A percentile compares a stretch with the other conserved stretches of the same genome.
phyloP scores from a whole-genome alignment of 2,329 filamentous ascomycete genomes.

The Fusarium fujikuroi region DNA sequence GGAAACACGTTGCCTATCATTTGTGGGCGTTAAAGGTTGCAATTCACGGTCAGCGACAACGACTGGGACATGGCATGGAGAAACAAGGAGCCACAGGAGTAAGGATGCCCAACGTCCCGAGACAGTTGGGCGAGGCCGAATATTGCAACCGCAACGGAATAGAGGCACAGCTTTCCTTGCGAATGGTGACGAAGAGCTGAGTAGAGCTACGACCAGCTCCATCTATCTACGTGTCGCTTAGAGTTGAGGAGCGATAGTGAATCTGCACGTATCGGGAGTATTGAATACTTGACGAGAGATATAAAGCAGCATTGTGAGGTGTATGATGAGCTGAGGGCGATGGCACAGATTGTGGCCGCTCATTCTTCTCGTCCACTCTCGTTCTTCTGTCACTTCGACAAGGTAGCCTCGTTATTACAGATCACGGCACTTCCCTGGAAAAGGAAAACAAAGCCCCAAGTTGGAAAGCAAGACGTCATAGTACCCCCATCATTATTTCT shows the following conservation, averaged over 20 bases:
- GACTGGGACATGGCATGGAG: slow-evolving; percentile 31
- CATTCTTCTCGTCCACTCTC: slow-evolving; percentile 22
- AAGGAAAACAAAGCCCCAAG: slow-evolving; percentile 10
- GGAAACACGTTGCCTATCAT: slow-evolving; percentile 44
- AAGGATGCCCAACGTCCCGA: slow-evolving; percentile 41
- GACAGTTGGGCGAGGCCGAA: slow-evolving; percentile 36
- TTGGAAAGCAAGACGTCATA: slow-evolving; percentile 28
- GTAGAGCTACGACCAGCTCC: slow-evolving; percentile 34
- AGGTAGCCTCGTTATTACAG: slow-evolving; percentile 25
- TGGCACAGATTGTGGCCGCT: slow-evolving; percentile 27
- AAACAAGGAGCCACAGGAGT: slow-evolving; percentile 32
- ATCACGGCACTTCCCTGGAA: slow-evolving; percentile 23
- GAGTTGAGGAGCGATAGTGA: slow-evolving; percentile 34
- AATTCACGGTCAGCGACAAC: slow-evolving; percentile 17
- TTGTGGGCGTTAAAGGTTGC: slow-evolving; percentile 35
- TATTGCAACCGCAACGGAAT: slow-evolving; percentile 31
- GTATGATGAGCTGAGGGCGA: slow-evolving; percentile 25
- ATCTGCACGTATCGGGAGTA: slow-evolving; percentile 34
- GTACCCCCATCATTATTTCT: slow-evolving; percentile 6
- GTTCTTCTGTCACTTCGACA: slow-evolving; percentile 25
- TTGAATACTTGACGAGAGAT: slow-evolving; percentile 40
- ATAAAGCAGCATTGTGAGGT: slow-evolving; percentile 41
- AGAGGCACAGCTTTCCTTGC: slow-evolving; percentile 28
- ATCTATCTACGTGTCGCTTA: slow-evolving; percentile 43
- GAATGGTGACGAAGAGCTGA: slow-evolving; percentile 23